Base-by-base conservation (phyloP, 2,329 filamentous ascomycete genomes). In the Fusarium virguliforme region DNA sequence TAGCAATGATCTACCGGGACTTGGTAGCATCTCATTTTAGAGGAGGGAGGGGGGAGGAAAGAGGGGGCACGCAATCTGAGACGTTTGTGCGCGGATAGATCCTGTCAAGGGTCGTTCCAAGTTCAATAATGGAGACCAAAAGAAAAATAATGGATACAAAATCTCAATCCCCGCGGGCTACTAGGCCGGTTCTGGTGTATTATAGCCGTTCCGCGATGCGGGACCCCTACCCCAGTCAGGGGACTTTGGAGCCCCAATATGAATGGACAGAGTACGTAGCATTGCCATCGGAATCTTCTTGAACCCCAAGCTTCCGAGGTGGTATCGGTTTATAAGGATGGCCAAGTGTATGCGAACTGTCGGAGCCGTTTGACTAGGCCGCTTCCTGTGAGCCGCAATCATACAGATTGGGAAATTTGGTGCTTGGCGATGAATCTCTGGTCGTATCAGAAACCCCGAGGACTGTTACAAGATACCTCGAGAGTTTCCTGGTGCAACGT, bases 61-160 rank as follows among this genome's bases (percentile, higher is more conserved):
- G n/a, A n/a, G n/a, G n/a, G n/a, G n/a, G n/a, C n/a, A n/a, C 35
- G 35, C 38, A 41, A 41, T 41, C 38, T 41, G 38, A 41, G 38
- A 41, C 38, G 38, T 38, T 38, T 12, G 35, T n/a, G 38, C 38
- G 15, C 38, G 38, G 38, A 41, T 41, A 41, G 38, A 41, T 41
- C 38, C 38, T 18, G 38, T 18, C 38, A 41, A 41, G 38, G 38
- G n/a, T 41, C 6, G 6, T 37, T 40, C 37, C 37, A 18, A 41
- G 37, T 40, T 15, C 13, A 15, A n/a, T 2, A 38, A 38, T 15
- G n/a, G 35, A 38, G n/a, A 38, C n/a, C 12, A 15, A n/a, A 6
- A 10, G 12, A 6, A 38, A 38, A 13, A 37, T 18, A 41, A 41
- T n/a, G 38, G 38, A 8, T 6, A 18, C 7, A 18, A 8, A 18